These are phyloP conservation scores for Exserohilum rostratum DNA, from an alignment of 2,329 filamentous ascomycete genomes.

Conservation along the genomic window DNA sequence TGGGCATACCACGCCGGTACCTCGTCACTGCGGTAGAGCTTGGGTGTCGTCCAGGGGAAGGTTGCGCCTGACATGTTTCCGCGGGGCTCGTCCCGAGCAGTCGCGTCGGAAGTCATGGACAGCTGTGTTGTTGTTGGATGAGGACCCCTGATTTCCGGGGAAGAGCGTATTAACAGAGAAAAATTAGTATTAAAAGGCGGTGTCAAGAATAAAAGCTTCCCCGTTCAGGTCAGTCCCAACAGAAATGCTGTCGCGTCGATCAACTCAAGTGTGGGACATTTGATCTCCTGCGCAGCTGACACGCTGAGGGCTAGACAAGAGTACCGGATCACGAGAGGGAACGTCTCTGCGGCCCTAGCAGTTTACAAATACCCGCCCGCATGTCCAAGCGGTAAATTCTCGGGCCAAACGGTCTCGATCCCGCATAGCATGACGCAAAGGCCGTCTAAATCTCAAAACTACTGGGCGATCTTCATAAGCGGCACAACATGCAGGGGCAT, in stretches of 20 bases:
- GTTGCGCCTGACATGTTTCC: not conserved
- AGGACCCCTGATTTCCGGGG: no score
- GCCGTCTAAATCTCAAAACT: not conserved
- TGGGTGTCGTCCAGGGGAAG: not conserved
- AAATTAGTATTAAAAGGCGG: not conserved
- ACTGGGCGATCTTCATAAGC: not conserved
- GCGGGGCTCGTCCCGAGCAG: not conserved
- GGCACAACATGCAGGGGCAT: not conserved
- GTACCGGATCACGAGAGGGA: not conserved
- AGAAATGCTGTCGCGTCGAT: no score
- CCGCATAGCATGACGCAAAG: constrained; percentile 1
- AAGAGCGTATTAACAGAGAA: not conserved
- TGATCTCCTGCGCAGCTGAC: no score
- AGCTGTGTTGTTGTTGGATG: no score
- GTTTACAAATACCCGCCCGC: not conserved
- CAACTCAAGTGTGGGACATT: no score
- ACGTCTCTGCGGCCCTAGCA: not conserved
- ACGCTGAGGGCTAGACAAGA: not conserved
- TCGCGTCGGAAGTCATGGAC: not conserved
- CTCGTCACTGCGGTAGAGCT: not conserved
- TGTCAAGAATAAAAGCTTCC: no score
- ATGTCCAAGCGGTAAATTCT: not conserved
- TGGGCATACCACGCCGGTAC: constrained; percentile 11
- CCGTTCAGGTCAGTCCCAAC: no score
- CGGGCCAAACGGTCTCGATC: not conserved